These are phyloP conservation scores for Nephelium lappaceum DNA, from an alignment of 345 rosid genomes.

Conservation along the genomic window DNA sequence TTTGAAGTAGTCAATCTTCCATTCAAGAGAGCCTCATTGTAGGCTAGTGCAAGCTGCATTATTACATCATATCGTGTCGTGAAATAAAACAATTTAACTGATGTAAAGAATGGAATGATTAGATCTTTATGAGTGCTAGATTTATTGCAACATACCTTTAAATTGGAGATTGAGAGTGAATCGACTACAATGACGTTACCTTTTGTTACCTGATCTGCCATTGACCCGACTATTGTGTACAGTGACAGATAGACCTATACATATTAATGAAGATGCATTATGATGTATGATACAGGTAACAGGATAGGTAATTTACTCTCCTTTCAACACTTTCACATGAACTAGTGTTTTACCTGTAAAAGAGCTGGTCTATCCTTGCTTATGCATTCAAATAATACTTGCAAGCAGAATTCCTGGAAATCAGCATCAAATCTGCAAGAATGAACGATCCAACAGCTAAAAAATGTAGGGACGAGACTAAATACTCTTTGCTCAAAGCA, in stretches of 20 bases:
- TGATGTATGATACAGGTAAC: background rate
- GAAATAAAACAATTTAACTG: background rate
- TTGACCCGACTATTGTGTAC: slow-evolving; percentile 68
- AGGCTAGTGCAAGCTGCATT: slow-evolving; percentile 76
- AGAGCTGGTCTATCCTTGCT: slow-evolving; percentile 98
- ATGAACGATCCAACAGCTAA: slow-evolving; percentile 5
- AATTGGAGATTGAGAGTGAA: slow-evolving; percentile 72
- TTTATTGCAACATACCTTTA: slow-evolving; percentile 57
- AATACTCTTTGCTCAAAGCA: background rate
- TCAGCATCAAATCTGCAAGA: slow-evolving; percentile 73
- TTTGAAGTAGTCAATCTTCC: slow-evolving; percentile 61
- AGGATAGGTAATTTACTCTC: background rate
- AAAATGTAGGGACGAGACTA: background rate
- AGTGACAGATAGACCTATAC: slow-evolving; percentile 83
- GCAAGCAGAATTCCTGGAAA: slow-evolving; percentile 95
- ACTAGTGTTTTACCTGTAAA: slow-evolving; percentile 61
- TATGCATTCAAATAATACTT: slow-evolving; percentile 90
- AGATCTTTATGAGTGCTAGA: background rate
- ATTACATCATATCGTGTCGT: background rate
- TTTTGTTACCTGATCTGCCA: slow-evolving; percentile 65
- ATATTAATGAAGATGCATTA: background rate
- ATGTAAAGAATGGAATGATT: too few species aligned
- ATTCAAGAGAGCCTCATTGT: slow-evolving; percentile 71
- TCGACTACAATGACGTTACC: slow-evolving; percentile 44
- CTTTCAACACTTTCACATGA: background rate